Conservation (phyloP, 768 basidiomycete genomes). For the Nevesoporus exiguus region DNA sequence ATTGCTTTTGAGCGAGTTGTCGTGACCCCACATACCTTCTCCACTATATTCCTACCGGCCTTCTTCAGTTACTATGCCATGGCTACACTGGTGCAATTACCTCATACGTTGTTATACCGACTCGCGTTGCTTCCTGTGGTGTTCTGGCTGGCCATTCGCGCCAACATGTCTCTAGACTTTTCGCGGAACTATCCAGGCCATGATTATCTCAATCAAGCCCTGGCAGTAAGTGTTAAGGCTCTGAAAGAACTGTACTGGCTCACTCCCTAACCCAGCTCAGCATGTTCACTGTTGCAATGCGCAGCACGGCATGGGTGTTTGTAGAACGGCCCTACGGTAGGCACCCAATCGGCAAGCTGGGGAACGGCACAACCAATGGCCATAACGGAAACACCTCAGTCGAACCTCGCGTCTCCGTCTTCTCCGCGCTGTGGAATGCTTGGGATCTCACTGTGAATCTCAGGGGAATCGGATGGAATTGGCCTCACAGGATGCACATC, state of each 20-base stretch:
- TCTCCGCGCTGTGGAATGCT: slow-evolving; percentile 26
- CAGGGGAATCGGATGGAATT: slow-evolving; percentile 29
- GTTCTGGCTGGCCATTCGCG: slow-evolving; percentile 42
- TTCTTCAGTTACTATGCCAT: slow-evolving; percentile 47
- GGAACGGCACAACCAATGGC: not conserved
- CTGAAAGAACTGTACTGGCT: not conserved
- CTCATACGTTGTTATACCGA: slow-evolving; percentile 42
- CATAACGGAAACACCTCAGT: not conserved
- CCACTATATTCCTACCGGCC: slow-evolving; percentile 40
- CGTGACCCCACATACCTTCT: slow-evolving; percentile 29
- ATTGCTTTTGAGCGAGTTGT: slow-evolving; percentile 14
- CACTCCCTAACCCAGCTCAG: slow-evolving; percentile 12
- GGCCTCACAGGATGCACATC: slow-evolving; percentile 11
- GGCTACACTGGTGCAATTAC: slow-evolving; percentile 51
- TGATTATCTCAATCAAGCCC: slow-evolving; percentile 20
- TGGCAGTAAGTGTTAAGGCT: slow-evolving; percentile 15
- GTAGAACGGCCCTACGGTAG: slow-evolving; percentile 11
- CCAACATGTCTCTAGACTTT: slow-evolving; percentile 29
- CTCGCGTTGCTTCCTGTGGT: slow-evolving; percentile 48
- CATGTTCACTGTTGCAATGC: slow-evolving; percentile 26
- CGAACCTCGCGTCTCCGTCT: slow-evolving; percentile 1
- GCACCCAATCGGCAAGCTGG: slow-evolving; percentile 3
- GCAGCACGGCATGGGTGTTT: slow-evolving; percentile 23
- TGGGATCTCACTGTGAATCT: slow-evolving; percentile 25
- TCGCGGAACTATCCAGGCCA: slow-evolving; percentile 13